These are phyloP conservation scores for Thielaviopsis musarum DNA, from an alignment of 2,329 filamentous ascomycete genomes.

Conservation along the genomic window DNA sequence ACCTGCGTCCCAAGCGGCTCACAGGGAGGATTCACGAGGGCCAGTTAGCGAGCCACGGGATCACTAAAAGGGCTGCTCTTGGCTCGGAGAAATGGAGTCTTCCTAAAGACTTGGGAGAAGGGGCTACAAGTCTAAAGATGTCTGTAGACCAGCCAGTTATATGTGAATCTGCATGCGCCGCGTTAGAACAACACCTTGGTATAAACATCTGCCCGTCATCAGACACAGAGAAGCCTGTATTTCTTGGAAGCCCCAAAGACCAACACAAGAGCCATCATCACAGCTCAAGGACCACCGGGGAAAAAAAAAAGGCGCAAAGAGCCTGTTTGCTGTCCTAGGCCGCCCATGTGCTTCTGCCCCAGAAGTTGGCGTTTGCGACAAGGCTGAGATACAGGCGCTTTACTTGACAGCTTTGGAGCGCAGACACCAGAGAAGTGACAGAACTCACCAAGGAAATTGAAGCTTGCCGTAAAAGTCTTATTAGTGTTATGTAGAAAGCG, in stretches of 20 bases:
- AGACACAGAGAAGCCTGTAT: neutral
- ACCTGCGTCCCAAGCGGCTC: neutral
- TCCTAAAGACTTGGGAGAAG: neutral
- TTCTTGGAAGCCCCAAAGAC: no score
- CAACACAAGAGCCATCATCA: neutral
- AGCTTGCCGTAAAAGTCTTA: neutral
- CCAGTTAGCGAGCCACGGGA: no score
- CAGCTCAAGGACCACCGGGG: no score
- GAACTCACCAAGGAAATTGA: neutral
- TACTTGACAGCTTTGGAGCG: neutral
- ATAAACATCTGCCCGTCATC: neutral
- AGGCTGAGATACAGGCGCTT: constrained; percentile 5
- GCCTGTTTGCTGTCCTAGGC: neutral
- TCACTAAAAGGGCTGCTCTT: no score
- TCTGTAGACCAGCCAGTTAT: neutral
- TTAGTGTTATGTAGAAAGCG: neutral
- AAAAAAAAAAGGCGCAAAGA: neutral
- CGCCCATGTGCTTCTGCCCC: neutral
- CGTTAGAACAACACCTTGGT: neutral
- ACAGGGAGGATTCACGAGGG: no score
- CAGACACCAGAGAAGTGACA: neutral
- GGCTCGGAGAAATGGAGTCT: no score
- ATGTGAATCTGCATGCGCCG: neutral
- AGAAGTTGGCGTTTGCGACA: constrained; percentile 6
- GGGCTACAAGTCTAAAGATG: neutral